These are phyloP conservation scores for Butyriboletus loyo DNA, from an alignment of 768 basidiomycete species.

Conservation along the genomic window DNA sequence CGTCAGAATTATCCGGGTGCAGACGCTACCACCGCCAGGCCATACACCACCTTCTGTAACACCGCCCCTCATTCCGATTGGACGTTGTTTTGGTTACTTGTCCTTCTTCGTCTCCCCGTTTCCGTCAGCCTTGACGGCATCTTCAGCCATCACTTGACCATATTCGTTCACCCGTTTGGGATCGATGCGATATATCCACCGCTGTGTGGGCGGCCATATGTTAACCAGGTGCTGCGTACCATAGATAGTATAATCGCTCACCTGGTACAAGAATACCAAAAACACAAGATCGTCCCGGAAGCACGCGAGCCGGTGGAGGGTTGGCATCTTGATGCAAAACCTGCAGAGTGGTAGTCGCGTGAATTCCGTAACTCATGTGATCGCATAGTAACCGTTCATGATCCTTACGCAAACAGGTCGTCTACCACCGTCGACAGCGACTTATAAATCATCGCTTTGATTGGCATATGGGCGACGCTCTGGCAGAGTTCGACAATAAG, in stretches of 20 bases:
- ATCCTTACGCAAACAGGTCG: slow-evolving; percentile 82
- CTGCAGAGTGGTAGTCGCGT: slow-evolving; percentile 37
- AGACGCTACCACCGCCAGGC: slow-evolving; percentile 5
- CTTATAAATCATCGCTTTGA: slow-evolving; percentile 98
- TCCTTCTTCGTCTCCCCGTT: slow-evolving; percentile 56
- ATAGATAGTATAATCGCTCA: slow-evolving; percentile 34
- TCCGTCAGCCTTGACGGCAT: slow-evolving; percentile 40
- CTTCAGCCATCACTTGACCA: slow-evolving; percentile 72
- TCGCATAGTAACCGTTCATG: slow-evolving; percentile 9
- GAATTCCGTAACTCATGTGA: slow-evolving; percentile 15
- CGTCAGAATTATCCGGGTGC: not conserved
- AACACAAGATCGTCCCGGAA: slow-evolving; percentile 92
- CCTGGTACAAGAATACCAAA: slow-evolving; percentile 90
- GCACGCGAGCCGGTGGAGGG: slow-evolving; percentile 86
- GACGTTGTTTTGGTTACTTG: slow-evolving; percentile 31
- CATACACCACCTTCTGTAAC: slow-evolving; percentile 9
- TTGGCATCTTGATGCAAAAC: slow-evolving; percentile 96
- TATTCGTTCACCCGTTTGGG: slow-evolving; percentile 95
- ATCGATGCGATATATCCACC: slow-evolving; percentile 97
- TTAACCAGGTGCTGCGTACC: slow-evolving; percentile 6
- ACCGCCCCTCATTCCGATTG: slow-evolving; percentile 3
- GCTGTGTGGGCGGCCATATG: slow-evolving; percentile 42
- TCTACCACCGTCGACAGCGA: slow-evolving; percentile 87
- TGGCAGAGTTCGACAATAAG: slow-evolving; percentile 30
- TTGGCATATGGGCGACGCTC: slow-evolving; percentile 97